Conservation (phyloP, 1,139 yeast genomes). For the Pichia sp. region DNA sequence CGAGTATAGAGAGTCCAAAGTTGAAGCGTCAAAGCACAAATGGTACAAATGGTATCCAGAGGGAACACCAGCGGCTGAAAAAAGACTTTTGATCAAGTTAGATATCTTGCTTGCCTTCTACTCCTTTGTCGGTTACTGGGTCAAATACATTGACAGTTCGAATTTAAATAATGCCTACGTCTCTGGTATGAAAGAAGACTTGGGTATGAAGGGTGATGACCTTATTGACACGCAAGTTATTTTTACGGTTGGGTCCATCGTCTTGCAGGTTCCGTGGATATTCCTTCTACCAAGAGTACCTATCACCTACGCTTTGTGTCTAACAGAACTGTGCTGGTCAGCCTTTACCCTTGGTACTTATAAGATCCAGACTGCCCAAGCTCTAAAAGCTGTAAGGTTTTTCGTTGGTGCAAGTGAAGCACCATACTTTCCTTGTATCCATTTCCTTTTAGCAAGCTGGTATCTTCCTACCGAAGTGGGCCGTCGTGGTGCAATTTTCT, state of each 20-base stretch:
- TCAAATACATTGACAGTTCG: constrained; percentile 60
- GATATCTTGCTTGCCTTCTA: constrained; percentile 58
- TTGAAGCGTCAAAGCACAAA: constrained; percentile 8
- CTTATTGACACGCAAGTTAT: constrained; percentile 55
- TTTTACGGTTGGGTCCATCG: constrained; percentile 53
- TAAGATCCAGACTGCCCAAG: constrained; percentile 38
- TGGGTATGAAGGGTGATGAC: constrained; percentile 60
- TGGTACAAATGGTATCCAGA: constrained; percentile 21
- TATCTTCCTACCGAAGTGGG: constrained; percentile 41
- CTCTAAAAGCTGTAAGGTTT: constrained; percentile 49
- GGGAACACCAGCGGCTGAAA: constrained; percentile 30
- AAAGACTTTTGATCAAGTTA: constrained; percentile 51
- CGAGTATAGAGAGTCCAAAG: constrained; percentile 17
- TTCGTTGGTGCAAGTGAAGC: constrained; percentile 61
- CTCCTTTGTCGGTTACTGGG: constrained; percentile 62
- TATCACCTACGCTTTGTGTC: constrained; percentile 51
- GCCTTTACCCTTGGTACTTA: constrained; percentile 55
- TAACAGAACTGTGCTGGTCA: constrained; percentile 63
- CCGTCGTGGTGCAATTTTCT: constrained; percentile 40
- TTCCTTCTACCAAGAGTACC: constrained; percentile 38
- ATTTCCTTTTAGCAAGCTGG: constrained; percentile 59
- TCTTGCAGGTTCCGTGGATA: constrained; percentile 47
- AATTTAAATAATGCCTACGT: constrained; percentile 64
- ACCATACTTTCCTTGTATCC: constrained; percentile 55
- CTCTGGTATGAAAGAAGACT: constrained; percentile 57